These are phyloP conservation scores for Aspergillus piperis DNA, from an alignment of 2,329 filamentous ascomycete genomes.

Conservation along the genomic window DNA sequence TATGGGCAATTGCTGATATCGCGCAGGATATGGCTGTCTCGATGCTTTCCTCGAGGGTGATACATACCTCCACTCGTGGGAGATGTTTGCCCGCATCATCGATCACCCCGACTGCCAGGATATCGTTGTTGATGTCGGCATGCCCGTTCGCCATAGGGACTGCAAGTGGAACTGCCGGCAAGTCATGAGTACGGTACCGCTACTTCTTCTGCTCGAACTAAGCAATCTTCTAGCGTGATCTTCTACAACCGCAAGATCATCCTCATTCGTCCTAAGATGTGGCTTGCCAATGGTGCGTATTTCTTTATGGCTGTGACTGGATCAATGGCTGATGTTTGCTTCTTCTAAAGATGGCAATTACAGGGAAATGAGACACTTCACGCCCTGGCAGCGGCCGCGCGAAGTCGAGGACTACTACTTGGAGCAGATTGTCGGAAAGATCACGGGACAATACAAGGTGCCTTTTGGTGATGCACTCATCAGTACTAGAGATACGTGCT, in stretches of 20 bases:
- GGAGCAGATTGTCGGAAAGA: constrained; percentile 58
- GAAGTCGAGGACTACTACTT: constrained; percentile 65
- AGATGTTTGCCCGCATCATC: constrained; percentile 64
- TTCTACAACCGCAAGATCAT: constrained; percentile 67
- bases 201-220: background rate
- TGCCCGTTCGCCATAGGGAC: constrained; percentile 64
- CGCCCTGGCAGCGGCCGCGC: constrained; percentile 61
- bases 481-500: constrained; percentile 61
- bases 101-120: constrained; percentile 61
- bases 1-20: background rate
- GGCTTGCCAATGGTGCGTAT: constrained; percentile 60
- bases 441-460: constrained; percentile 59
- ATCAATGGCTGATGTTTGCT: background rate
- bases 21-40: constrained; percentile 60
- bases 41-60: constrained; percentile 67
- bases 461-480: constrained; percentile 70
- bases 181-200: background rate
- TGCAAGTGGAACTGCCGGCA: constrained; percentile 64
- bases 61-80: constrained; percentile 61
- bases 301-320: background rate
- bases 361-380: constrained; percentile 63
- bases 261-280: constrained; percentile 71
- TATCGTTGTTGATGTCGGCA: constrained; percentile 66
- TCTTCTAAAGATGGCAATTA: constrained; percentile 59
- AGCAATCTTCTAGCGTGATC: constrained; percentile 48